These are phyloP conservation scores for Clarireedia hainanense DNA, from an alignment of 2,329 filamentous ascomycete genomes.

Conservation along the genomic window DNA sequence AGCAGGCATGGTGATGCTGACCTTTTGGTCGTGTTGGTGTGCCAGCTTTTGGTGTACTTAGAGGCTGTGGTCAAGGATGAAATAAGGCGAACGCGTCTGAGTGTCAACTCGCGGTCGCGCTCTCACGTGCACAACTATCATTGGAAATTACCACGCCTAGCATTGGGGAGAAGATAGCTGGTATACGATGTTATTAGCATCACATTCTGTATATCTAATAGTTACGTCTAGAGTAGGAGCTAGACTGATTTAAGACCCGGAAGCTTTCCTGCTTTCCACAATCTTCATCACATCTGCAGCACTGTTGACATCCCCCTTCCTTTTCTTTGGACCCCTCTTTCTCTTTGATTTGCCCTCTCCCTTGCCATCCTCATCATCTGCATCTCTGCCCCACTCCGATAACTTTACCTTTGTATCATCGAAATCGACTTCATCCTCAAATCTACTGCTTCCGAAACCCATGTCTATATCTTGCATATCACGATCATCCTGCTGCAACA, in stretches of 20 bases:
- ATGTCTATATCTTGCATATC: slow-evolving; percentile 90
- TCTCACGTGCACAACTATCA: too few relatives aligned
- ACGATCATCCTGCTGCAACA: slow-evolving; percentile 65
- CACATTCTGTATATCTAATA: too few relatives aligned
- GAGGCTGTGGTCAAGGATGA: too few relatives aligned
- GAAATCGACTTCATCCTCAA: slow-evolving; percentile 81
- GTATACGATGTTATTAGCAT: slow-evolving; percentile 4
- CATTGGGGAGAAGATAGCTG: too few relatives aligned
- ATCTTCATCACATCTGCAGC: slow-evolving; percentile 73
- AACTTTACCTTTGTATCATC: slow-evolving; percentile 61
- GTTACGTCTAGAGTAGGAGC: not conserved
- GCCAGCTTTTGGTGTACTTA: too few relatives aligned
- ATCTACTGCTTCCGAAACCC: slow-evolving; percentile 82
- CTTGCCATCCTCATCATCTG: slow-evolving; percentile 36
- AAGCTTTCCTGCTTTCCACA: slow-evolving; percentile 45
- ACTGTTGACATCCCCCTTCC: slow-evolving; percentile 71
- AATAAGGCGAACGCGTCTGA: too few relatives aligned
- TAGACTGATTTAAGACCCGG: not conserved
- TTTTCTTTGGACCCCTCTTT: slow-evolving; percentile 66
- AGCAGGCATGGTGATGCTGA: too few relatives aligned
- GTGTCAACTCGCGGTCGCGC: too few relatives aligned
- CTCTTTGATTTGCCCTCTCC: slow-evolving; percentile 47
- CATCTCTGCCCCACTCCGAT: slow-evolving; percentile 53
- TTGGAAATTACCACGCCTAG: too few relatives aligned
- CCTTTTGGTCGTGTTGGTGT: too few relatives aligned